These are phyloP conservation scores for Sugiyamaella americana DNA, from an alignment of 805 yeast species.

Conservation along the genomic window DNA sequence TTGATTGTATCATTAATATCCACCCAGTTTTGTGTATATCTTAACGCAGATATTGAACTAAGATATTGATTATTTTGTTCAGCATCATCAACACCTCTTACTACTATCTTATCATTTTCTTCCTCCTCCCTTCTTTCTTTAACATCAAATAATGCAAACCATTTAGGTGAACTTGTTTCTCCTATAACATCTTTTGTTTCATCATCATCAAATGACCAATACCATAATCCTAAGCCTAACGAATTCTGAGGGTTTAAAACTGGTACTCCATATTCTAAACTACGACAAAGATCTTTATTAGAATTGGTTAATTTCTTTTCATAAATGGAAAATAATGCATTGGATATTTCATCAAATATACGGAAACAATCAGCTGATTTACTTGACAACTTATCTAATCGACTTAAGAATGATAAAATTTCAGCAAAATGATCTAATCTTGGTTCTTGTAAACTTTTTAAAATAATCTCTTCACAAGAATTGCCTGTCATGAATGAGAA, in stretches of 20 bases:
- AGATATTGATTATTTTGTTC: not conserved
- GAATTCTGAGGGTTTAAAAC: slow-evolving; percentile 26
- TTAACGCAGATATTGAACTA: slow-evolving; percentile 2
- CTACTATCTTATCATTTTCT: not conserved
- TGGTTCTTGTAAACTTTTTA: slow-evolving; percentile 26
- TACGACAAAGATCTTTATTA: not conserved
- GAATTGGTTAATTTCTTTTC: slow-evolving; percentile 1
- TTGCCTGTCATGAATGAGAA: slow-evolving; percentile 24
- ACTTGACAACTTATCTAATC: slow-evolving; percentile 32
- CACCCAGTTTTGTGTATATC: slow-evolving; percentile 22
- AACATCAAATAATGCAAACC: slow-evolving; percentile 1
- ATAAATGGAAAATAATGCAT: slow-evolving; percentile 21
- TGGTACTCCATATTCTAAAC: slow-evolving; percentile 26
- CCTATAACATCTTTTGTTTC: not conserved
- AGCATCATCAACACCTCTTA: too few species aligned
- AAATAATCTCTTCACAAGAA: slow-evolving; percentile 22
- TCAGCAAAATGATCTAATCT: slow-evolving; percentile 31
- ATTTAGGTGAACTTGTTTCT: not conserved
- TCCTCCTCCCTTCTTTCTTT: too few species aligned
- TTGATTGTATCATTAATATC: not conserved
- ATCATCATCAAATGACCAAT: slow-evolving; percentile 20
- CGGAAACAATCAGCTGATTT: slow-evolving; percentile 32
- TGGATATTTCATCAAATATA: slow-evolving; percentile 28
- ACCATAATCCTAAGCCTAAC: slow-evolving; percentile 32
- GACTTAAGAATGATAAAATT: slow-evolving; percentile 29